Base-by-base conservation (phyloP, 2,329 filamentous ascomycete genomes). In the Fusarium nodosum region DNA sequence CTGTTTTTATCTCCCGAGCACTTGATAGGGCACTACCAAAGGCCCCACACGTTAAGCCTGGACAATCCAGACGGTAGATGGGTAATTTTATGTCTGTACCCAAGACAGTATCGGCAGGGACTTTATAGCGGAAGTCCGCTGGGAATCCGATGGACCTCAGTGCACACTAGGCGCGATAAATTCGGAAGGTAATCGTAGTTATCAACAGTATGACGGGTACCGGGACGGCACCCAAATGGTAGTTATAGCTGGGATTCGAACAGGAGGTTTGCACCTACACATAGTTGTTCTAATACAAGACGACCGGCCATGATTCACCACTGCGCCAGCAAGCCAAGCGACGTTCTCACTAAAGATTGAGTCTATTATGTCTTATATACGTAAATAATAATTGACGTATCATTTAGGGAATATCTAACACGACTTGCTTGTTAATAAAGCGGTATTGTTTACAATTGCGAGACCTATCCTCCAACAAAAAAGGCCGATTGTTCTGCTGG, bases 231-330 rank as follows among this genome's bases (percentile, higher is more conserved):
- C 16, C 20, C 11, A 7, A 64, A 5, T 18, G 47, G 65, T 68
- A 68, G 65, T 68, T 65, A 66, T 56, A 45, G n/a, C 59, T 45
- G 31, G 65, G 64, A 47, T 60, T 68, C 65, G 65, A 68, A 68
- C 53, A 8, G 50, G 28, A 30, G 28, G 28, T 30, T 30, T 30
- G 28, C 28, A 30, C 28, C 28, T 30, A 3, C 28, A 11, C 3
- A 9, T 16, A 15, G 33, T 34, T 16, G 13, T 24, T 24, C 5
- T 16, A 4, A 16, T 18, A 30, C n/a, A n/a, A 4, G 16, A 9
- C 33, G 15, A 8, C 16, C 7, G 42, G 15, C 7, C 3, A 7
- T 7, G 2, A 7, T 20, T 52, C 26, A 28, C 61, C 46, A 4
- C 53, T 58, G 34, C 33, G 36, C 24, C 41, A 64, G 36, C 30